These are phyloP conservation scores for Gastrolobium villosum DNA, from an alignment of 306 rosid genomes.

Conservation along the genomic window DNA sequence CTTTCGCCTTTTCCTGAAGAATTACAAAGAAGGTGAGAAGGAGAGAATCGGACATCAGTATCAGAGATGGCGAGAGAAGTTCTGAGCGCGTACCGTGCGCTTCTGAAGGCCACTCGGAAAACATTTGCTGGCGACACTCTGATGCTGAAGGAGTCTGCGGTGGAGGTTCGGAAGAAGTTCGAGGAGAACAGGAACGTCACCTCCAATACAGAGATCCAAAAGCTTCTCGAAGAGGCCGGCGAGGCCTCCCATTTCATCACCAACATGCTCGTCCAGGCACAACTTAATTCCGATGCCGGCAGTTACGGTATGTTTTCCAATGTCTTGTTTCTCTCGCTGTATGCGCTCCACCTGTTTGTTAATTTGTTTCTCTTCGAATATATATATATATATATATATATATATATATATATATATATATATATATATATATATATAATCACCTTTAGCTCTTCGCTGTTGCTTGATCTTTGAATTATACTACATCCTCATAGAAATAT, in stretches of 20 bases:
- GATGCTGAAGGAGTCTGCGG: constrained; percentile 77
- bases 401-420: background rate
- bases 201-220: constrained; percentile 78
- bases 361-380: background rate
- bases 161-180: constrained; percentile 80
- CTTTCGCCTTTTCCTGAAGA: no score
- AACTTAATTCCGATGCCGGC: constrained; percentile 68
- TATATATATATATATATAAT: background rate
- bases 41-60: constrained; percentile 13
- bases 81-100: constrained; percentile 76
- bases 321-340: background rate
- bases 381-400: background rate
- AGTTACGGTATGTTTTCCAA: constrained; percentile 58
- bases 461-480: background rate
- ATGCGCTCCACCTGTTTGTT: constrained; percentile 55
- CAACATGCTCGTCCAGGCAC: constrained; percentile 90
- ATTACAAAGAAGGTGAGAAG: background rate
- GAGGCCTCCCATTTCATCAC: constrained; percentile 88
- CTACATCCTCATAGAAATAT: no score
- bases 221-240: constrained; percentile 73
- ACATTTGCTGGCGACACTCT: constrained; percentile 77
- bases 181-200: constrained; percentile 70
- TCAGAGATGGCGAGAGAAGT: constrained; percentile 69
- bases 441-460: background rate
- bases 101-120: constrained; percentile 80